phyloP scores from a whole-genome alignment of 306 rosid genomes.

The Vigna hirtella region DNA sequence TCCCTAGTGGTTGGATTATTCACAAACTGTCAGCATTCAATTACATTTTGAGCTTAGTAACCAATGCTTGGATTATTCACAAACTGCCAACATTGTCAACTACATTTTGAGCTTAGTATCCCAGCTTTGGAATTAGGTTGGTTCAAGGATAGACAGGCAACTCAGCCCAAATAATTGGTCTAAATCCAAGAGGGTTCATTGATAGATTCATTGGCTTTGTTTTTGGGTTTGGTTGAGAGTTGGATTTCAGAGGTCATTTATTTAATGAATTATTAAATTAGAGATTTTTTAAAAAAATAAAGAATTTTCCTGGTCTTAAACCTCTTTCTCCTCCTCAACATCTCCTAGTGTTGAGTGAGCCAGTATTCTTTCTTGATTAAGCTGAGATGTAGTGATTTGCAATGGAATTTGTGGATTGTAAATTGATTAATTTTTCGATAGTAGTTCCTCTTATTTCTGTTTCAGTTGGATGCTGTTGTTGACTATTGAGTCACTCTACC shows the following conservation, averaged over 20 bases:
- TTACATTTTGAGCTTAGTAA: not conserved
- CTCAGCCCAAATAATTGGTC: not conserved
- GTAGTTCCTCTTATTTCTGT: not conserved
- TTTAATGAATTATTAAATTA: not conserved
- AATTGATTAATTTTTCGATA: not conserved
- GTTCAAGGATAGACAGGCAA: not conserved
- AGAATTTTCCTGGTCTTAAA: not conserved
- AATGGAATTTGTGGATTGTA: conserved; percentile 13
- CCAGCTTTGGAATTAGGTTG: not conserved
- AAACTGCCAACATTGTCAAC: not conserved
- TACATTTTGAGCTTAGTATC: not conserved
- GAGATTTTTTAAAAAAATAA: not conserved
- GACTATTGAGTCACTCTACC: conserved; percentile 6
- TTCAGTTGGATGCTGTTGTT: not conserved
- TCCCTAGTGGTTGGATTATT: not conserved
- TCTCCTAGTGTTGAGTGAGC: not conserved
- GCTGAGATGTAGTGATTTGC: not conserved
- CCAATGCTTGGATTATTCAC: not conserved
- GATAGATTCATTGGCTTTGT: not conserved
- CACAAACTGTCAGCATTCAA: not conserved
- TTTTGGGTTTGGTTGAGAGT: not conserved
- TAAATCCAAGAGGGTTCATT: not conserved
- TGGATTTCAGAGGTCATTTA: not conserved
- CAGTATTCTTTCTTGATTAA: conserved; percentile 4
- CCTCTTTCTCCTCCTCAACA: not conserved